These are phyloP conservation scores for Boletellus sp. DNA, from an alignment of 1,284 basidiomycete genomes.

Conservation along the genomic window DNA sequence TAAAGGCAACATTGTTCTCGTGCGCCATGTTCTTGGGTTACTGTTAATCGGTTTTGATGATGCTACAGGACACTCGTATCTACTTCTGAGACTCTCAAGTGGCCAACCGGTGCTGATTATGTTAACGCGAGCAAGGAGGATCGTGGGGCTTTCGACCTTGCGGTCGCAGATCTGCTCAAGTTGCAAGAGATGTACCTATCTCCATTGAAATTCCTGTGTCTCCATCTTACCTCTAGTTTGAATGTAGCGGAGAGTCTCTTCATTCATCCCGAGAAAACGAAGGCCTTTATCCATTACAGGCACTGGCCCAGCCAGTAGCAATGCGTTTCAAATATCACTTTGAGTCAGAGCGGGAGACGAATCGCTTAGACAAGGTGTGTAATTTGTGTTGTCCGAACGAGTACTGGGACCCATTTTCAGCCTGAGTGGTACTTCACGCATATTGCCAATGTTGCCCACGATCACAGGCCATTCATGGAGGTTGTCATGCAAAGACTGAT, in stretches of 20 bases:
- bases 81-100: conserved; percentile 70
- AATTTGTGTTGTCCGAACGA: neutral
- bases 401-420: conserved; percentile 36
- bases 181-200: conserved; percentile 71
- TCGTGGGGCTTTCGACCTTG: conserved; percentile 64
- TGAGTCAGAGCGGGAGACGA: conserved; percentile 82
- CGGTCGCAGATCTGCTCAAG: conserved; percentile 71
- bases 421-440: conserved; percentile 98
- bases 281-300: conserved; percentile 77
- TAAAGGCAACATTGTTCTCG: conserved; percentile 65
- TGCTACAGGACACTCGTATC: conserved; percentile 53
- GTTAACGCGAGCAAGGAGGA: conserved; percentile 44
- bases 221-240: conserved; percentile 1
- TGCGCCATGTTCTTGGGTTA: conserved; percentile 36
- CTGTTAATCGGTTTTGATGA: neutral
- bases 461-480: conserved; percentile 78
- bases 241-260: conserved; percentile 51
- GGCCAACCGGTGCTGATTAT: conserved; percentile 79
- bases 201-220: neutral
- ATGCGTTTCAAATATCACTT: conserved; percentile 96
- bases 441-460: conserved; percentile 78
- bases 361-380: conserved; percentile 85
- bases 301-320: conserved; percentile 81
- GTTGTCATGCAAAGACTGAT: conserved; percentile 74
- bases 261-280: conserved; percentile 35